Base-by-base conservation (phyloP, 164 flowering plant species). In the Macadamia integrifolia region DNA sequence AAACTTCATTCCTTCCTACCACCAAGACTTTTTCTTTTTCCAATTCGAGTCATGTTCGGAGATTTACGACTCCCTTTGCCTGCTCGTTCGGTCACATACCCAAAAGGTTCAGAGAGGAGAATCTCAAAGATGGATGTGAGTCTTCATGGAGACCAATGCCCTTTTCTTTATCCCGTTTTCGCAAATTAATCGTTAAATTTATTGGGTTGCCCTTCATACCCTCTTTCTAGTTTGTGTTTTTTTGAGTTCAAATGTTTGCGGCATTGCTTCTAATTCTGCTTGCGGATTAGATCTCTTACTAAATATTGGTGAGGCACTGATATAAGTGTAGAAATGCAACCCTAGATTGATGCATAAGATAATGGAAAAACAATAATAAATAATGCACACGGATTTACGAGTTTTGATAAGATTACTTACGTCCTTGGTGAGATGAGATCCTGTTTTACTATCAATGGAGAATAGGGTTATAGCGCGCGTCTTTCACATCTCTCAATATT, bases 41-140 rank as follows among this genome's bases (percentile, higher is more conserved):
- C 62, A 58, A 9, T 17, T 56, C 62, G 2, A 68, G 49, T 17
- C 68, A 60, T 10, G 43, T 55, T 42, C 71, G 78, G 15, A 74
- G 80, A 70, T 76, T 77, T 30, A 68, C 64, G 75, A 71, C 83
- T 28, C 71, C 65, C 10, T 76, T 84, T 23, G 73, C 76, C n/a
- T 74, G 61, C 28, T 74, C 80, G 10, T 63, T 79, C 42, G 85
- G 85, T 69, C 82, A 85, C 66, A 84, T 93, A 23, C 98, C 98
- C 55, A 87, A 86, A 67, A 85, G 82, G 78, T 93, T 93, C 80
- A 76, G 90, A 53, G 79, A 81, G 72, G 96, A 86, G 69, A 91
- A 93, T 74, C 89, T 93, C 66, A 80, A 81, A 64, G 97, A 89
- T 35, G 97, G 96, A 75, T 75, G 98, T 91, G 60, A 81, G 86